Evolutionary conservation across 495 filamentous ascomycete genomes (phyloP), one percentile per base, ranked within the genome.

Genomic region (Tuber umbilicatum): DNA sequence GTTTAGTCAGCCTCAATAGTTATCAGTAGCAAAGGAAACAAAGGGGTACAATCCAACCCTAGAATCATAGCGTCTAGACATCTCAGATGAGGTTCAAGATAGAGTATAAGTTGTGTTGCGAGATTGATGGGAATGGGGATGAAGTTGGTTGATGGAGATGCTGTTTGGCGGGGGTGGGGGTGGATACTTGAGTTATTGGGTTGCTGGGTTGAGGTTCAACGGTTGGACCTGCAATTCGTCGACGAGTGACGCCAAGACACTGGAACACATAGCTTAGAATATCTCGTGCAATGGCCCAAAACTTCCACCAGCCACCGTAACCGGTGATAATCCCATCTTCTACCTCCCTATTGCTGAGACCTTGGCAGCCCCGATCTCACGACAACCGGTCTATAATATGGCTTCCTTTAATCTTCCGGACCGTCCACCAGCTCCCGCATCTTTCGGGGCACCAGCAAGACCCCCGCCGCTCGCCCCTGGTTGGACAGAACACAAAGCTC

Each of bases 21-120:
- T 74, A 79, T 71, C 83, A 64, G 55, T 68, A 38, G 75, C 80
- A 78, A 86, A 83, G 84, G 84, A 79, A 79, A 69, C 43, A 69
- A 71, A 40, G 39, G 41, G 39, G 70, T 12, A 70, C 27, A 74
- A 47, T 70, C 90, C 83, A 87, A 97, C 94, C 85, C 94, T 89
- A 82, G 94, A 97, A 91, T 98, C 95, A 86, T 99, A 99, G 87
- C 94, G 90, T 87, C 95, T 91, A 82, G 95, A 97, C 95, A 99
- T 99, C 83, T 82, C 87, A 82, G 55, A 16, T 35, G 41, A 74
- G 45, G 31, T 73, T 75, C 70, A 43, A 31, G 38, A n/a, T 70
- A 5, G 69, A n/a, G n/a, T 39, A 70, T 70, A 31, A 43, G 23
- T n/a, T 39, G 17, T 31, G 69, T 16, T 35, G 35, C 16, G 70